phyloP scores from a whole-genome alignment of 345 rosid species.

The Eucalyptus fibrosa region DNA sequence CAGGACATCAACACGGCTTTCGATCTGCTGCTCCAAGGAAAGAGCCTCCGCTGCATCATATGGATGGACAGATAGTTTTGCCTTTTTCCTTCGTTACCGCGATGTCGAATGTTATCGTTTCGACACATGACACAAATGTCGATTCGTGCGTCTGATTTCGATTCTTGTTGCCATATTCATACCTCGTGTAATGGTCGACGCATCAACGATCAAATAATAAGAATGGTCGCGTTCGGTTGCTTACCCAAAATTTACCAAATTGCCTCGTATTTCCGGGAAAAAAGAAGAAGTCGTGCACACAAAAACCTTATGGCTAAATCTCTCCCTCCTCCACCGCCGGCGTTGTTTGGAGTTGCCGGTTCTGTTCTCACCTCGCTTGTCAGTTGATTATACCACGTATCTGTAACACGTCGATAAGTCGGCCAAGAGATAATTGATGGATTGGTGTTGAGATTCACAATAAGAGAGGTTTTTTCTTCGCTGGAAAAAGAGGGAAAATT shows the following conservation, averaged over 20 bases:
- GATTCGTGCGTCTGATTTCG: neutral
- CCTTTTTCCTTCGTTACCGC: neutral
- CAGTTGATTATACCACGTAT: neutral
- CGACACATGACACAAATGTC: neutral
- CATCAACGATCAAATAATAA: neutral
- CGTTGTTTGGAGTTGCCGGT: neutral
- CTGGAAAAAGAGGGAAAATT: neutral
- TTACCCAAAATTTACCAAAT: neutral
- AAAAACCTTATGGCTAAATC: neutral
- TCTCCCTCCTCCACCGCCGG: neutral
- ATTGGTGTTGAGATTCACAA: neutral
- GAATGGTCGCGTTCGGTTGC: neutral
- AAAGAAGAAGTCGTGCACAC: neutral
- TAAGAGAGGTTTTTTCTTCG: neutral
- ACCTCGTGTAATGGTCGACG: neutral
- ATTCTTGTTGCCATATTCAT: neutral
- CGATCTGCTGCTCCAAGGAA: constrained; percentile 29
- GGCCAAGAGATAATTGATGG: too few relatives aligned
- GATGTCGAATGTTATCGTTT: neutral
- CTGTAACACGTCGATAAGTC: neutral
- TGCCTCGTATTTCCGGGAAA: neutral
- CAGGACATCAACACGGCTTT: constrained; percentile 53
- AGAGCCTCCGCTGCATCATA: constrained; percentile 37
- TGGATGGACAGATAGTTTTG: constrained; percentile 33
- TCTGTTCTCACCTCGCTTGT: neutral